Percentiles rank a stretch among this genome's conserved stretches.
Evolutionary conservation across 2,329 filamentous ascomycete genomes (phyloP).

Genomic region (Cladophialophora chaetospira): DNA sequence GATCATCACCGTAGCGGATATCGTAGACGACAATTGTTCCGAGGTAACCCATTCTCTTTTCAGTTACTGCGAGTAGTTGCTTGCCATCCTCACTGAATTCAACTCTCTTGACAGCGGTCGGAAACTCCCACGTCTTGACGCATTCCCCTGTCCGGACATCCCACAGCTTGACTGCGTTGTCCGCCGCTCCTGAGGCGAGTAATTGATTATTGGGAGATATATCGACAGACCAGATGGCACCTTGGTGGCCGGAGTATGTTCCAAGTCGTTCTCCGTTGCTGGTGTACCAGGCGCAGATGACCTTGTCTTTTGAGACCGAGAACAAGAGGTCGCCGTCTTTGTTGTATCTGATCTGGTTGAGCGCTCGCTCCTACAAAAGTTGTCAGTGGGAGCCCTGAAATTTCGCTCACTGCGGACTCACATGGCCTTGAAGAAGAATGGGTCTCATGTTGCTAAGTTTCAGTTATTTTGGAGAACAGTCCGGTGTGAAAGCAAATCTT

Average conservation of each 20-base stretch:
- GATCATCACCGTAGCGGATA: conserved; percentile 76
- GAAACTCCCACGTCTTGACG: conserved; percentile 97
- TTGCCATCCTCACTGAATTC: conserved; percentile 95
- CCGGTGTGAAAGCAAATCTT: background rate
- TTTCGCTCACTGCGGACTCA: conserved; percentile 36
- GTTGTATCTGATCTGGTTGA: conserved; percentile 95
- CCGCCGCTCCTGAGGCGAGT: conserved; percentile 91
- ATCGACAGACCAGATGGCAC: conserved; percentile 98
- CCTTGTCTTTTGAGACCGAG: conserved; percentile 92
- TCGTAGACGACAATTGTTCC: conserved; percentile 92
- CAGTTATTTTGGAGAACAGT: background rate
- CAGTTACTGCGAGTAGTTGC: conserved; percentile 88
- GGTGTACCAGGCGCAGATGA: conserved; percentile 94
- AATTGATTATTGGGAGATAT: conserved; percentile 89
- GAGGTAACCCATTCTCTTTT: conserved; percentile 97
- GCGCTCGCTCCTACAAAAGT: conserved; percentile 71
- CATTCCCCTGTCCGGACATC: conserved; percentile 89
- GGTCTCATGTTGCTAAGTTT: conserved; percentile 73
- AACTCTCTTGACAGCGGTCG: conserved; percentile 94
- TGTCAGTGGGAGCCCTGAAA: conserved; percentile 30
- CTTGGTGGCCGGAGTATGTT: conserved; percentile 94
- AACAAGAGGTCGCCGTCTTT: conserved; percentile 96
- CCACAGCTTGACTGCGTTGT: conserved; percentile 98
- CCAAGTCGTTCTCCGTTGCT: conserved; percentile 98
- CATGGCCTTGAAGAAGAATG: conserved; percentile 92